Evolutionary conservation across 139 green algal genomes (phyloP).

Genomic region (Coelastrella sp.): DNA sequence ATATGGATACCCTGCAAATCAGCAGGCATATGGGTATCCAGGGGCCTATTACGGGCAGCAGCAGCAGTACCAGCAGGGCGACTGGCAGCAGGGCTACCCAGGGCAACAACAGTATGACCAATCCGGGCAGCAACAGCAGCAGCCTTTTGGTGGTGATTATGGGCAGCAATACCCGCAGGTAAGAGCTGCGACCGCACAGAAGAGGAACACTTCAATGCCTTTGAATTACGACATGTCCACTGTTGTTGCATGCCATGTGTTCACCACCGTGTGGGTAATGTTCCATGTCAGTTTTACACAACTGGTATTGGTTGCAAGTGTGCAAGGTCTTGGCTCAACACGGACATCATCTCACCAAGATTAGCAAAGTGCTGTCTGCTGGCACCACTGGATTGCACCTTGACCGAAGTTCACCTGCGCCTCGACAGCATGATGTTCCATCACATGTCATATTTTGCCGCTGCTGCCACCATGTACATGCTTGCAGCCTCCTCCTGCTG

Average conservation of each 20-base stretch:
- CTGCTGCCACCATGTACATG: not conserved
- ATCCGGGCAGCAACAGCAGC: conserved; percentile 40
- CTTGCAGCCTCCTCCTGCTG: not conserved
- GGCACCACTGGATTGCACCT: not conserved
- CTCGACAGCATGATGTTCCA: not conserved
- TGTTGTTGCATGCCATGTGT: too few relatives aligned
- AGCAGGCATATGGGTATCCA: conserved; percentile 32
- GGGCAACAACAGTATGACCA: conserved; percentile 33
- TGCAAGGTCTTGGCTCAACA: too few relatives aligned
- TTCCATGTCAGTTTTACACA: too few relatives aligned
- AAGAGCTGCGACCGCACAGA: not conserved
- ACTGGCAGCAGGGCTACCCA: conserved; percentile 34
- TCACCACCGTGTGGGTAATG: too few relatives aligned
- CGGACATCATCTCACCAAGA: too few relatives aligned
- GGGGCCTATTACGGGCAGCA: conserved; percentile 34
- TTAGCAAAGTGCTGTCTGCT: not conserved
- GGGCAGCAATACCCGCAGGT: conserved; percentile 1
- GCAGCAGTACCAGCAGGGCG: conserved; percentile 14
- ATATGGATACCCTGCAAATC: not conserved
- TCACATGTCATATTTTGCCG: not conserved
- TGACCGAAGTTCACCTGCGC: not conserved
- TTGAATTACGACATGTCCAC: too few relatives aligned
- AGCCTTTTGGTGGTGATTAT: conserved; percentile 10
- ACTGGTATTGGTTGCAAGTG: too few relatives aligned
- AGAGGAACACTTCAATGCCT: too few relatives aligned